Evolutionary conservation across 345 rosid species (phyloP).

Genomic region (Eucalyptus erythrocorys): DNA sequence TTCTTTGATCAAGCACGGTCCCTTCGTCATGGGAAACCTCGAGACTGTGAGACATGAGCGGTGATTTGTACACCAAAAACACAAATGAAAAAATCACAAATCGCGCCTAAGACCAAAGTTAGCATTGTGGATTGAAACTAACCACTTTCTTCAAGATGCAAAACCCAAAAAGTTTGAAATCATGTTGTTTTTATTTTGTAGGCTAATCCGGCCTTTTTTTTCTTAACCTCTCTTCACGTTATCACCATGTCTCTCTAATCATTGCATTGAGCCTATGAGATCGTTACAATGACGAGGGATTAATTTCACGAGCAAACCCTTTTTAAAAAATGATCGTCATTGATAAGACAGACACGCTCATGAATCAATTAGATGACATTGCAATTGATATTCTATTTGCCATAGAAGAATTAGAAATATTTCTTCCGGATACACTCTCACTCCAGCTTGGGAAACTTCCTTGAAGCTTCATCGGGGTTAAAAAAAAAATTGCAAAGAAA

Average conservation of each 20-base stretch:
- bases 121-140: background rate
- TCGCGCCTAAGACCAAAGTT: background rate
- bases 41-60: background rate
- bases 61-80: background rate
- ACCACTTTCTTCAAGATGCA: background rate
- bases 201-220: background rate
- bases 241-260: background rate
- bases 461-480: background rate
- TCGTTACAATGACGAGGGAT: background rate
- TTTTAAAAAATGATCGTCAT: background rate
- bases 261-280: fast-evolving
- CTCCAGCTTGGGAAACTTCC: background rate
- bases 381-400: too few species aligned
- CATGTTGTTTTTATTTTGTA: background rate
- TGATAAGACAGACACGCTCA: background rate
- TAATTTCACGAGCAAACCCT: background rate
- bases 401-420: background rate
- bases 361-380: background rate
- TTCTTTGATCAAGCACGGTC: background rate
- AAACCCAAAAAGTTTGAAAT: background rate
- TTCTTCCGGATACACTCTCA: background rate
- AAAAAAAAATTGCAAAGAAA: background rate
- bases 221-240: background rate
- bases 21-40: background rate
- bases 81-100: background rate